Base-by-base conservation (phyloP, 2,329 filamentous ascomycete species). In the Akanthomyces lecanii region DNA sequence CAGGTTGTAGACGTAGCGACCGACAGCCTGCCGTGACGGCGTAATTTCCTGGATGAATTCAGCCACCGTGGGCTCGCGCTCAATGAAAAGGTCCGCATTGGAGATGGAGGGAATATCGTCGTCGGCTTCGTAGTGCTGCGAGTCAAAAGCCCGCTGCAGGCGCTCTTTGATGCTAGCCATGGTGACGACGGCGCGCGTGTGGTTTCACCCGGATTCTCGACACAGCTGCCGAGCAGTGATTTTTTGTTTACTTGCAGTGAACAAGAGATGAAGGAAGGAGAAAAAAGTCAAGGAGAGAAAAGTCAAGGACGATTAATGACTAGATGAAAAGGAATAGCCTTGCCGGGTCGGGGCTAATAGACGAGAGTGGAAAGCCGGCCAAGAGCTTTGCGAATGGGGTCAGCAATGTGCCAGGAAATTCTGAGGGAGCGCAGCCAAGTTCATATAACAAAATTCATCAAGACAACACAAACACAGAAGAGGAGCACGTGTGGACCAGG, bases 11-110 rank as follows among this genome's bases (percentile, higher is more conserved):
- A 80, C 42, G 65, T 81, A 81, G 42, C 61, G 62, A 7, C 65
- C 69, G 8, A 75, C 61, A 7, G 71, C 71, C 1, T 65, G 69
- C n/a, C 64, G 23, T 1, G 74, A 70, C 3, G 78, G 77, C 0
- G 71, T 69, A 18, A 77, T 69, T 57, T 79, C 76, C 18, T 69
- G 65, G n/a, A 80, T 63, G 64, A 75, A 79, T 64, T 79, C 77
- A 6, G 63, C 66, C n/a, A 78, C 72, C 11, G 77, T 79, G 8
- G 76, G 77, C 64, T 79, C 77, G n/a, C 67, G 67, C 68, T 79
- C 77, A 62, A 76, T 68, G 64, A 74, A 78, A 23, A 71, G 66
- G 60, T 77, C 75, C 47, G 75, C 71, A 60, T 77, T 76, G 47
- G 66, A 67, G 55, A 77, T 73, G 63, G 71, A 72, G 4, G 76